Evolutionary conservation across 2,329 filamentous ascomycete genomes (phyloP), one percentile per base, ranked within the genome.

Genomic region (Cladophialophora chaetospira): DNA sequence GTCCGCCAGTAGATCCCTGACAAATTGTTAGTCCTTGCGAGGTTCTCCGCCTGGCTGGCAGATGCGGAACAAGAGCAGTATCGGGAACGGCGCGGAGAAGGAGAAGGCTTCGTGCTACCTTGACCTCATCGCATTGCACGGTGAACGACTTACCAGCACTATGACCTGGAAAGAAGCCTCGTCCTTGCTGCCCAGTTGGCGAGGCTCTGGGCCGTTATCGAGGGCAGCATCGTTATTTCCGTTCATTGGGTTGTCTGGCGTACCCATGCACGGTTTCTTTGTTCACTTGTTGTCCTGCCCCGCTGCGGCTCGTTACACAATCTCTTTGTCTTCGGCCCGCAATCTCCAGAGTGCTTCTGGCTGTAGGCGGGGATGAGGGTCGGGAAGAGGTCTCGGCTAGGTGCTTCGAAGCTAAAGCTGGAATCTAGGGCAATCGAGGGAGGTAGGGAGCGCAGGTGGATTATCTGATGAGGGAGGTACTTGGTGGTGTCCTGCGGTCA

Each of bases 1-100:
- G 94, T 50, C 94, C 94, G 57, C 94, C 94, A 48, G 91, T 90
- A 43, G 91, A 85, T 63, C 94, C 94, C 91, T 96, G 13, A 40
- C 13, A 19, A 21, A 19, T 11, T 21, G 15, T 40, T 19, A 40
- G 36, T 19, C 17, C 15, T 11, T 21, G 36, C 17, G 69, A 31
- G 25, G 8, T 40, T 38, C 25, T 5, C 38, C 53, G 56, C 46
- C 2, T 4, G 8, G 25, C 21, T 11, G 42, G 15, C 25, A 45
- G 29, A 8, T 33, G 8, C 29, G 13, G 13, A 6, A 33, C 6
- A 13, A 13, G 8, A 33, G 8, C 29, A 33, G 29, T 13, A 33
- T 6, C 6, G 29, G 29, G 8, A 8, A 13, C 6, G 6, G 13
- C 29, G 29, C 13, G 6, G 29, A 33, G 29, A 13, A 13, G 29